Evolutionary conservation across 176 grass and related monocot species (phyloP).

Genomic region (Ensete ventricosum): DNA sequence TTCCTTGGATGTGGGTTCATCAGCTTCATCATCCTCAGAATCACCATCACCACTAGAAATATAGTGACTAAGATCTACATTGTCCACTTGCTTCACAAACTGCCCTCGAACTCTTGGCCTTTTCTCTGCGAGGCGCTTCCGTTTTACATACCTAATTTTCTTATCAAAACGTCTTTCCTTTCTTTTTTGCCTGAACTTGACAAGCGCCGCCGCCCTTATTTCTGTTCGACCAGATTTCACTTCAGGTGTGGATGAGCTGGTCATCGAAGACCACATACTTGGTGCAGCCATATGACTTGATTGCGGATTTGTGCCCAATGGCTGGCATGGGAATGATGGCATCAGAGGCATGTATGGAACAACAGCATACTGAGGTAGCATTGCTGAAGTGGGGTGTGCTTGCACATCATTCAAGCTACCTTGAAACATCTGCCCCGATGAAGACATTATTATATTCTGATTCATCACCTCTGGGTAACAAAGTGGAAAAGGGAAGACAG

Average conservation of each 20-base stretch:
- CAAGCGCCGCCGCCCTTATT: slow-evolving; percentile 64
- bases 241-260: slow-evolving; percentile 38
- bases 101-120: slow-evolving; percentile 82
- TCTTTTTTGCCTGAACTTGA: slow-evolving; percentile 91
- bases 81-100: slow-evolving; percentile 67
- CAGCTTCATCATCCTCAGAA: slow-evolving; percentile 66
- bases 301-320: slow-evolving; percentile 35
- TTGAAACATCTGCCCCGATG: slow-evolving; percentile 56
- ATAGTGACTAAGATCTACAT: slow-evolving; percentile 30
- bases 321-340: slow-evolving; percentile 51
- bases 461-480: slow-evolving; percentile 75
- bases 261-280: slow-evolving; percentile 41
- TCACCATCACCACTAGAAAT: slow-evolving; percentile 47
- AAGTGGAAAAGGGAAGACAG: slow-evolving; percentile 49
- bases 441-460: slow-evolving; percentile 35
- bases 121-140: slow-evolving; percentile 76
- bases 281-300: slow-evolving; percentile 42
- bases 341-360: slow-evolving; percentile 47
- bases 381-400: slow-evolving; percentile 22
- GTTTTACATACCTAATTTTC: slow-evolving; percentile 86
- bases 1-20: slow-evolving; percentile 54
- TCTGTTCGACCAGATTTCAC: slow-evolving; percentile 38
- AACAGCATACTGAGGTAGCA: slow-evolving; percentile 58
- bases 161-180: slow-evolving; percentile 93
- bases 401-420: slow-evolving; percentile 47